These are phyloP conservation scores for Euphorbia peplus DNA, from an alignment of 345 rosid species.

Conservation along the genomic window DNA sequence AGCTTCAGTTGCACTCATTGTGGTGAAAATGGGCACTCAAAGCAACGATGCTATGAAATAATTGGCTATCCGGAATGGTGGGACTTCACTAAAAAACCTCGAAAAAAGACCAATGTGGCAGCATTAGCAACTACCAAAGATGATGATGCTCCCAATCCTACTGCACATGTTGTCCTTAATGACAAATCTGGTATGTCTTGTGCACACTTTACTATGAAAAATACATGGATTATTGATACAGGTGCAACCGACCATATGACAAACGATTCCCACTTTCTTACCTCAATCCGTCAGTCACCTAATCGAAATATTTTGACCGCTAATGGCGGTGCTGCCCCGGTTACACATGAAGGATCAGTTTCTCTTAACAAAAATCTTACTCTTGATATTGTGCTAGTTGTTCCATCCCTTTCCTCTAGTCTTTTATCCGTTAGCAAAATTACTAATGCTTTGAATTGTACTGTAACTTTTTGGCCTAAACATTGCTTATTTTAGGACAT, in stretches of 20 bases:
- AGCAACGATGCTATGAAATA: neutral
- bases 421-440: constrained; percentile 3
- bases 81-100: neutral
- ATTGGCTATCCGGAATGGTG: neutral
- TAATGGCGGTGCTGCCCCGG: neutral
- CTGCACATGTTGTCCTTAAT: neutral
- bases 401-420: constrained; percentile 1
- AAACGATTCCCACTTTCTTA: neutral
- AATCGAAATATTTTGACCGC: neutral
- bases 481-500: neutral
- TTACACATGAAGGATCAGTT: neutral
- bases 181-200: neutral
- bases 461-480: neutral
- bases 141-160: no score
- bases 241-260: neutral
- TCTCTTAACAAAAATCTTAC: no score
- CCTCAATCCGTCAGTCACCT: neutral
- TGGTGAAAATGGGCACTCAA: neutral
- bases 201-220: neutral
- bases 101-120: neutral
- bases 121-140: no score
- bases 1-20: constrained; percentile 1
- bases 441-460: neutral
- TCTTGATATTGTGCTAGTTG: neutral
- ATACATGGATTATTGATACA: constrained; percentile 13